Evolutionary conservation across 2,329 filamentous ascomycete genomes (phyloP).

Genomic region (Fusarium coffeatum): DNA sequence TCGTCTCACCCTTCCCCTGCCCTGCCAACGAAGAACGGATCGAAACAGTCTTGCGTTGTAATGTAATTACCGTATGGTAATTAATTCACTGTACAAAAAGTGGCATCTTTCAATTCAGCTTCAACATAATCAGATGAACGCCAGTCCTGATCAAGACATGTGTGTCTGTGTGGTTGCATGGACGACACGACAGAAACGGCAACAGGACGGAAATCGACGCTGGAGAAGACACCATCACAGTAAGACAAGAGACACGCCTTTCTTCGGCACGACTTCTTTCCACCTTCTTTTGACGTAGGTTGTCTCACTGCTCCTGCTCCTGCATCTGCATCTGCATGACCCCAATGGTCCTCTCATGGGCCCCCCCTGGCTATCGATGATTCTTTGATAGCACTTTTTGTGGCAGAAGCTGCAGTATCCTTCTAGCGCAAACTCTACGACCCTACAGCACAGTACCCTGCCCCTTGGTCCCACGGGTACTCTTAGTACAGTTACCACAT

Average conservation of each 20-base stretch:
- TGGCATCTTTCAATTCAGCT: constrained; percentile 6
- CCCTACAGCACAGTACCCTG: constrained; percentile 8
- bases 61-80: neutral
- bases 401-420: constrained; percentile 32
- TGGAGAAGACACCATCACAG: constrained; percentile 32
- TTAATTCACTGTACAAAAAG: neutral
- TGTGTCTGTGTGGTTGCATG: constrained; percentile 38
- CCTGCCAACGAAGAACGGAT: neutral
- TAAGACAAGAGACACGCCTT: neutral
- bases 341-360: neutral
- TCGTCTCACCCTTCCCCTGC: neutral
- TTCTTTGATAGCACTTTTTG: constrained; percentile 13
- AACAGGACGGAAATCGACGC: constrained; percentile 35
- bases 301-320: constrained; percentile 28
- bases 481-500: neutral
- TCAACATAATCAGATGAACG: neutral
- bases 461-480: constrained; percentile 6
- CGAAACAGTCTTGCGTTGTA: neutral
- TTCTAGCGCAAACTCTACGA: constrained; percentile 45
- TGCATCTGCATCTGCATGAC: constrained; percentile 24
- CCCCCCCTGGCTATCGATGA: constrained; percentile 20
- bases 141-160: constrained; percentile 23
- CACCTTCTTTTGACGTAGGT: constrained; percentile 34
- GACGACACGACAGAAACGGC: constrained; percentile 20
- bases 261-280: constrained; percentile 16